A percentile compares a stretch with the other conserved stretches of the same genome.
Evolutionary conservation across 345 rosid species (phyloP).

Genomic region (Psidium guajava): DNA sequence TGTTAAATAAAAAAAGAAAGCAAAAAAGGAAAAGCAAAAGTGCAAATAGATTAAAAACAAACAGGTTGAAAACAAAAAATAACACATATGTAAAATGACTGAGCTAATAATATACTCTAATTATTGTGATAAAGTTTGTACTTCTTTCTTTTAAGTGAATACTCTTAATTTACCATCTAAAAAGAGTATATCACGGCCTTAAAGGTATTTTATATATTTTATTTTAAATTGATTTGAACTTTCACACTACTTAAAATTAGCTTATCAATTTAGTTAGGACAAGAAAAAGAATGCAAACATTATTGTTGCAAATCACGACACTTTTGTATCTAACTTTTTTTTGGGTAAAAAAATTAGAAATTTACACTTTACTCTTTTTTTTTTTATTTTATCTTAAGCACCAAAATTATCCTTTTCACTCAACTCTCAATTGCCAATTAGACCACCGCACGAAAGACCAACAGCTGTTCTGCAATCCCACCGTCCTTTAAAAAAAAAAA

Average conservation of each 20-base stretch:
- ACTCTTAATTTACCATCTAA: background rate
- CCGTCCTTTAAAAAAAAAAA: background rate
- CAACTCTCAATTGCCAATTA: background rate
- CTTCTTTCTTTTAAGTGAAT: background rate
- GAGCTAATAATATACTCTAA: background rate
- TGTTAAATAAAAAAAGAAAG: background rate
- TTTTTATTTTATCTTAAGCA: background rate
- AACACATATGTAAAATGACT: background rate
- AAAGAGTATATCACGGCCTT: rapidly evolving
- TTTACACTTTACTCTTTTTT: background rate
- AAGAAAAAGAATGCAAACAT: too few species aligned
- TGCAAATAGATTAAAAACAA: background rate
- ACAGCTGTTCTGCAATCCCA: background rate
- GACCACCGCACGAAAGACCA: background rate
- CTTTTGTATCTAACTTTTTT: background rate
- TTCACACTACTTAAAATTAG: background rate
- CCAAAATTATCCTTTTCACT: background rate
- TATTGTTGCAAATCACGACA: rapidly evolving
- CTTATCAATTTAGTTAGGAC: rapidly evolving
- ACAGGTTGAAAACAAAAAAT: background rate
- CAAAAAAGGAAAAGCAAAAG: background rate
- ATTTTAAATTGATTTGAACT: too few species aligned
- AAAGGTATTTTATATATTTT: rapidly evolving
- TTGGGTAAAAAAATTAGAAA: background rate
- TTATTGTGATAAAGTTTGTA: background rate